Conservation (phyloP, 2,329 filamentous ascomycete species). For the Rutstroemia sp. region DNA sequence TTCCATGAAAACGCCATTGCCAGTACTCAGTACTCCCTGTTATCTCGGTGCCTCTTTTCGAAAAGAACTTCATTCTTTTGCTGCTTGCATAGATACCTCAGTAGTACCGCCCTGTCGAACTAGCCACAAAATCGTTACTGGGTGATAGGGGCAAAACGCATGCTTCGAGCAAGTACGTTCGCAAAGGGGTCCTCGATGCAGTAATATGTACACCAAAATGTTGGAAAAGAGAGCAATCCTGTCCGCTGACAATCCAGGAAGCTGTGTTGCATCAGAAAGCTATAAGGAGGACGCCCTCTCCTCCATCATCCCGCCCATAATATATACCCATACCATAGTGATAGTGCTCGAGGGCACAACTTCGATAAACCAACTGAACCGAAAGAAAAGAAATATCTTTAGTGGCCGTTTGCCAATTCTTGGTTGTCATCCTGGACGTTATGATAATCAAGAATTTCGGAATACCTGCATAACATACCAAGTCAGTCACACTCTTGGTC, state of each 20-base stretch:
- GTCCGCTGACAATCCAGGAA: not conserved
- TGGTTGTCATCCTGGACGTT: conserved; percentile 54
- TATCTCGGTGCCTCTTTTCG: conserved; percentile 7
- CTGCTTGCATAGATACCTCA: not conserved
- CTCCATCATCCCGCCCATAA: conserved; percentile 6
- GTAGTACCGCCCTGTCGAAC: not conserved
- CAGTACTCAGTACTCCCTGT: not conserved
- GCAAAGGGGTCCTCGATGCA: not conserved
- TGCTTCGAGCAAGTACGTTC: not conserved
- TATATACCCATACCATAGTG: conserved; percentile 9
- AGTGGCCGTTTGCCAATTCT: conserved; percentile 18
- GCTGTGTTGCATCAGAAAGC: conserved; percentile 7
- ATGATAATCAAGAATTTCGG: conserved; percentile 97
- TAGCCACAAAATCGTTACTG: not conserved
- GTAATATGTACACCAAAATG: conserved; percentile 8
- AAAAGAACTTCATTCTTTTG: conserved; percentile 1
- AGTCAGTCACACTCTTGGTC: conserved; percentile 26
- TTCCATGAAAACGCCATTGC: conserved; percentile 2
- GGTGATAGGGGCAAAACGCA: not conserved
- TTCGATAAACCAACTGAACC: not conserved
- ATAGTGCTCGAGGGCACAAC: not conserved
- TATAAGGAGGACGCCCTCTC: not conserved
- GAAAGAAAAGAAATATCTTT: conserved; percentile 6
- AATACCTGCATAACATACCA: conserved; percentile 62
- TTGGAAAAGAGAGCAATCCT: not conserved